Evolutionary conservation across 1,284 basidiomycete species (phyloP).

Genomic region (Austroboletus niveus): DNA sequence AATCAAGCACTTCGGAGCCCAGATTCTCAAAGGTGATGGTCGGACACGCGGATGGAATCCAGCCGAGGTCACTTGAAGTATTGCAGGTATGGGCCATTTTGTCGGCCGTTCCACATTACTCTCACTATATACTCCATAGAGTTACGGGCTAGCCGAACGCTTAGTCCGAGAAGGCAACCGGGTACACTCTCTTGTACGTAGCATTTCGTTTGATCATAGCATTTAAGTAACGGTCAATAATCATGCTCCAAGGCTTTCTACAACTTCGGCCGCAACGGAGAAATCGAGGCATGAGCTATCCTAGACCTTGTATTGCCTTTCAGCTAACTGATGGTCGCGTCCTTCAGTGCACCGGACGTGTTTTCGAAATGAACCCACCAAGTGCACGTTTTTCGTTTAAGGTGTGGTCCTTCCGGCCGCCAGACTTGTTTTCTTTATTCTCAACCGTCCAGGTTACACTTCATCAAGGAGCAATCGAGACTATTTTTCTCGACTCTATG

Average conservation of each 20-base stretch:
- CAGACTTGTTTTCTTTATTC: too few species aligned
- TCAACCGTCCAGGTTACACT: conserved; percentile 49
- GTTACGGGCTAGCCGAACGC: not conserved
- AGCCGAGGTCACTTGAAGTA: not conserved
- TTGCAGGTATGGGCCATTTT: not conserved
- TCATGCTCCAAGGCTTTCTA: conserved; percentile 59
- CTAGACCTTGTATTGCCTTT: not conserved
- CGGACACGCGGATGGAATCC: not conserved
- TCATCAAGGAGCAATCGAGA: conserved; percentile 71
- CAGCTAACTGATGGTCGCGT: not conserved
- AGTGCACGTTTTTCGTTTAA: conserved; percentile 66
- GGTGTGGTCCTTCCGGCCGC: conserved; percentile 31
- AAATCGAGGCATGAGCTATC: conserved; percentile 47
- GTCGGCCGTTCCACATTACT: not conserved
- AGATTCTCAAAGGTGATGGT: not conserved
- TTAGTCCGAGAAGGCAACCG: not conserved
- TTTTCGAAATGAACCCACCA: conserved; percentile 55
- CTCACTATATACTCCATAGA: not conserved
- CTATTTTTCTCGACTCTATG: conserved; percentile 65
- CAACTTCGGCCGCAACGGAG: conserved; percentile 57
- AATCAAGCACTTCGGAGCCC: not conserved
- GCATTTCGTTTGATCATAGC: not conserved
- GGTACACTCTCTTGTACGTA: not conserved
- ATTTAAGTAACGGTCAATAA: not conserved
- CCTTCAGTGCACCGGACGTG: conserved; percentile 54